Base-by-base conservation (phyloP, 345 rosid genomes). In the Adansonia digitata region DNA sequence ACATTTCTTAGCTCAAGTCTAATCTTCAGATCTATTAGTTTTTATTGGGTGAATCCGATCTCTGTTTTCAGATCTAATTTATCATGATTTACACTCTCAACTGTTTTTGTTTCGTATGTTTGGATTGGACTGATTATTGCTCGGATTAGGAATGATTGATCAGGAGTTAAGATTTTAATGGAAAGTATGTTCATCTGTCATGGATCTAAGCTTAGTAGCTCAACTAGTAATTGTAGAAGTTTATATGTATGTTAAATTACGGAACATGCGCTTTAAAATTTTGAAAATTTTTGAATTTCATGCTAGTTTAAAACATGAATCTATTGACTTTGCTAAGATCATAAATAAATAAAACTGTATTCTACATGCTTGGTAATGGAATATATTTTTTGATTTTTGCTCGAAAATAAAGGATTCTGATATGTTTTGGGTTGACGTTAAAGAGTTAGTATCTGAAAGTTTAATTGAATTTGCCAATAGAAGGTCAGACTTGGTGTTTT, bases 21-120 rank as follows among this genome's bases (percentile, higher is more conserved):
- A 27, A 71, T 45, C 34, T 45, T 15, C 63, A 73, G 80, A 78
- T 78, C 77, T 63, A 46, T 26, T 37, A 1, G 15, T 29, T 22
- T 14, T 42, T 22, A 4, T 31, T 18, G 11, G 24, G 20, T 55
- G 22, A 4, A 15, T 63, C 46, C 13, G 61, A 20, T 57, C 14
- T 51, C n/a, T 29, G 0, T 43, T 63, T 45, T 34, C 53, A 64
- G 78, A 81, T 77, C 45, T 71, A 7, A 29, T 11, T 14, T 26
- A 40, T 40, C 26, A 7, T 7, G 26, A n/a, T 26, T n/a, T 75
- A 29, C 17, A 52, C 34, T 67, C n/a, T 52, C 14, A 24, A 15
- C 15, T 35, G 10, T 17, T n/a, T 62, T 14, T 29, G 24, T 46
- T 74, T 27, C 0, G 37, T 31, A 53, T 24, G 9, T 26, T 53